A percentile compares a stretch with the other conserved stretches of the same genome.
These are phyloP conservation scores for Dioszegia crocea DNA, from an alignment of 768 basidiomycete species.

Conservation along the genomic window DNA sequence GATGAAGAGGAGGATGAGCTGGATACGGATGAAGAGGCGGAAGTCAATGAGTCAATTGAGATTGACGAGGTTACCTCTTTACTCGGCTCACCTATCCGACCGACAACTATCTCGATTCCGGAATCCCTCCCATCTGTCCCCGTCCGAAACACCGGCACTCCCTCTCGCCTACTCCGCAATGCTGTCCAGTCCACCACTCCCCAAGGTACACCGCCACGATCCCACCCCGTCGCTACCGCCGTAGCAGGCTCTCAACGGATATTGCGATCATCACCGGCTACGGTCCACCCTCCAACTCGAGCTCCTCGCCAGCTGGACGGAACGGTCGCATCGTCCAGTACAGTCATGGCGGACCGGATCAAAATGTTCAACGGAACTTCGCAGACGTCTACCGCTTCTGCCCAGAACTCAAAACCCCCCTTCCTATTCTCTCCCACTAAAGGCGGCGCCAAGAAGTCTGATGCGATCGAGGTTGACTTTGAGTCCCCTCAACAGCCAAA, in stretches of 20 bases:
- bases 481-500: neutral
- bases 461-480: neutral
- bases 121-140: slow-evolving; percentile 5
- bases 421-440: slow-evolving; percentile 1
- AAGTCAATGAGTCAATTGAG: slow-evolving; percentile 10
- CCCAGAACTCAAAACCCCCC: neutral
- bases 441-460: neutral
- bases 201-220: slow-evolving; percentile 19
- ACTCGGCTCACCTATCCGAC: neutral
- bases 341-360: neutral
- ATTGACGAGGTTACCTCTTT: neutral
- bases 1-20: slow-evolving; percentile 10
- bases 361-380: neutral
- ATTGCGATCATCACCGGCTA: neutral
- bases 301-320: neutral
- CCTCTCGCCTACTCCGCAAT: neutral
- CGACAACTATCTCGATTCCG: neutral
- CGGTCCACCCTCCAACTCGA: neutral
- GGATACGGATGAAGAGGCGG: slow-evolving; percentile 2
- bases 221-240: neutral
- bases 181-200: slow-evolving; percentile 21
- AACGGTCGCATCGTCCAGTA: neutral
- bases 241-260: neutral
- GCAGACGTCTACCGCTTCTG: neutral
- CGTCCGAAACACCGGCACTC: neutral